Conservation (phyloP, 2,329 filamentous ascomycete genomes). For the Aspergillus sp. region DNA sequence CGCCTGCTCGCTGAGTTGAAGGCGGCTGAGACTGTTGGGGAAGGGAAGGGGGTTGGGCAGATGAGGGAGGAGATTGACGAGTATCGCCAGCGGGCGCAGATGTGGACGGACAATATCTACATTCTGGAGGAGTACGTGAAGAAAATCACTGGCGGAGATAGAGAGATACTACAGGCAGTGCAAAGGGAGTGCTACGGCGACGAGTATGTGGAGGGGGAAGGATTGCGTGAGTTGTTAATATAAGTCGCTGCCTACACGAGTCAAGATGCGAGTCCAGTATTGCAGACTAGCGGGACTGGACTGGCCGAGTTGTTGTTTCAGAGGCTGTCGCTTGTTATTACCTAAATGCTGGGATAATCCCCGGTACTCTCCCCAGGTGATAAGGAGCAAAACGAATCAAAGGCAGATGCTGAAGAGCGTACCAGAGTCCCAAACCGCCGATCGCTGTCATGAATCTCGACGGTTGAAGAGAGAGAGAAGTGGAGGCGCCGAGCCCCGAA, state of each 20-base stretch:
- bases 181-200: slow-evolving; percentile 52
- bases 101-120: slow-evolving; percentile 48
- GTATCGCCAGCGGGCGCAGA: slow-evolving; percentile 25
- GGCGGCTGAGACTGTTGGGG: slow-evolving; percentile 21
- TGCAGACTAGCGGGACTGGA: background rate
- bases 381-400: background rate
- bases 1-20: slow-evolving; percentile 26
- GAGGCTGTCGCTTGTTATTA: background rate
- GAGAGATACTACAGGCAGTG: slow-evolving; percentile 44
- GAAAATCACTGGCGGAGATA: slow-evolving; percentile 42
- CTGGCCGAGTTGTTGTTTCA: background rate
- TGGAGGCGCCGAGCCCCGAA: slow-evolving; percentile 22
- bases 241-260: background rate
- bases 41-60: slow-evolving; percentile 34
- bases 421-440: background rate
- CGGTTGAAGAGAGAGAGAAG: background rate
- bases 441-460: slow-evolving; percentile 1
- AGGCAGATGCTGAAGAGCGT: background rate
- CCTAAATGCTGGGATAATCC: background rate
- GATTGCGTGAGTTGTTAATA: slow-evolving; percentile 43
- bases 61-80: slow-evolving; percentile 34
- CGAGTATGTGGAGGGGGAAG: slow-evolving; percentile 56
- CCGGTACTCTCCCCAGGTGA: background rate
- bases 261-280: background rate
- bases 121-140: slow-evolving; percentile 42